Percentiles rank a stretch among this genome's conserved stretches.
Evolutionary conservation across 2,329 filamentous ascomycete species (phyloP).

Genomic region (Monilinia vaccinii-corymbosi): DNA sequence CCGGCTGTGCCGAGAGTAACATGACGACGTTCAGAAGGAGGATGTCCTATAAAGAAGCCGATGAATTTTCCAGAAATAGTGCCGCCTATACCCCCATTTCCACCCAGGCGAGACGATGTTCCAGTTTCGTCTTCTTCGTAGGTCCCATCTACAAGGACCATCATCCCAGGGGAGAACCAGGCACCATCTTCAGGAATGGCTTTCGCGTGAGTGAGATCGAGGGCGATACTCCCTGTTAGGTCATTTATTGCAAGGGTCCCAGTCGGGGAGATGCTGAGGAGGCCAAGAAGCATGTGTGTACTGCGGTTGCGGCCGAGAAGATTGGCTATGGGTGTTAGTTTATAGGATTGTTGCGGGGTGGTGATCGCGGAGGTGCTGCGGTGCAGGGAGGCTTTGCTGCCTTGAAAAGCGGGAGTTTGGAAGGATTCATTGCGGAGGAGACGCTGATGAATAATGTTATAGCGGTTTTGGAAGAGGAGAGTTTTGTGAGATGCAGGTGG

Average conservation of each 20-base stretch:
- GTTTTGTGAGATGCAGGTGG: slow-evolving; percentile 77
- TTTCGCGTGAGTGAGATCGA: slow-evolving; percentile 74
- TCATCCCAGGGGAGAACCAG: slow-evolving; percentile 94
- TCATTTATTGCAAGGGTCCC: slow-evolving; percentile 79
- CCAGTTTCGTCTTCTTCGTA: slow-evolving; percentile 87
- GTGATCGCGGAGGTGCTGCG: slow-evolving; percentile 48
- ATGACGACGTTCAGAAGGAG: slow-evolving; percentile 78
- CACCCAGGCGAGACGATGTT: slow-evolving; percentile 59
- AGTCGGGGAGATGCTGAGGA: slow-evolving; percentile 71
- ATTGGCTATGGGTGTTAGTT: slow-evolving; percentile 76
- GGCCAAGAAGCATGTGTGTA: slow-evolving; percentile 77
- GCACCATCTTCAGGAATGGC: slow-evolving; percentile 77
- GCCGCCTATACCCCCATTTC: slow-evolving; percentile 75
- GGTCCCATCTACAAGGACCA: slow-evolving; percentile 88
- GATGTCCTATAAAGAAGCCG: slow-evolving; percentile 82
- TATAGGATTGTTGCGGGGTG: slow-evolving; percentile 59
- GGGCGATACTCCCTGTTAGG: slow-evolving; percentile 73
- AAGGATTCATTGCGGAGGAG: slow-evolving; percentile 90
- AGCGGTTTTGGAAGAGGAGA: slow-evolving; percentile 76
- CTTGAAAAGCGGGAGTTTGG: slow-evolving; percentile 68
- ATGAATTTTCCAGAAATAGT: slow-evolving; percentile 89
- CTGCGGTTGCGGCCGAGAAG: slow-evolving; percentile 71
- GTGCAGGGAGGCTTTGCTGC: slow-evolving; percentile 45
- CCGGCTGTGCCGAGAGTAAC: slow-evolving; percentile 64
- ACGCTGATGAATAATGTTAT: slow-evolving; percentile 85